Evolutionary conservation across 495 filamentous ascomycete genomes (phyloP).

Genomic region (Penicillium salamii): DNA sequence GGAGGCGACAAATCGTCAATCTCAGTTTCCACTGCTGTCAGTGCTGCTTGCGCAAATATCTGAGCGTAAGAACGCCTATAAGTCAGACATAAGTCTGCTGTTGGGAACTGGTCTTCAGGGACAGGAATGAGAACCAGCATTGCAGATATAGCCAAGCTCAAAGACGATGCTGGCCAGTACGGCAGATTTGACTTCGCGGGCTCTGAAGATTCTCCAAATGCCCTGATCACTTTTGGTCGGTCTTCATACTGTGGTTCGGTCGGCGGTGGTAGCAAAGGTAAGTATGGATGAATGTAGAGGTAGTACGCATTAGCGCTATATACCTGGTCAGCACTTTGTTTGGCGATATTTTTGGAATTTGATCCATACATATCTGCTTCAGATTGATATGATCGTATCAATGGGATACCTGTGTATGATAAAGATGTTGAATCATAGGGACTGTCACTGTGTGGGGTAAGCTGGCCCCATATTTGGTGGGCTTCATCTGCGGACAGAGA

Average conservation of each 20-base stretch:
- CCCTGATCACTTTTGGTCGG: constrained; percentile 20
- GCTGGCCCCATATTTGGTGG: constrained; percentile 18
- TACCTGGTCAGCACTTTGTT: neutral
- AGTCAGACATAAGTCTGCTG: constrained; percentile 26
- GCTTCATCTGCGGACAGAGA: constrained; percentile 10
- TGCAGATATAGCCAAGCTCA: constrained; percentile 48
- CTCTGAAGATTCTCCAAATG: constrained; percentile 10
- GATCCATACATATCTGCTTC: constrained; percentile 26
- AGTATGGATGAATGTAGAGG: constrained; percentile 52
- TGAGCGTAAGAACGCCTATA: constrained; percentile 47
- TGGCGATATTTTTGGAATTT: constrained; percentile 1
- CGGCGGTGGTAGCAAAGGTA: constrained; percentile 49
- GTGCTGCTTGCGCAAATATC: constrained; percentile 45
- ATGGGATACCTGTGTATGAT: constrained; percentile 2
- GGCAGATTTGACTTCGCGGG: constrained; percentile 17
- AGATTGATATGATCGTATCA: constrained; percentile 22
- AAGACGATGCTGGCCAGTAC: constrained; percentile 40
- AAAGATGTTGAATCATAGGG: constrained; percentile 11
- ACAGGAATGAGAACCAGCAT: constrained; percentile 48
- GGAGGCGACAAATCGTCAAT: constrained; percentile 43
- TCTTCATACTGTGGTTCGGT: constrained; percentile 32
- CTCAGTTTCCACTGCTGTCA: constrained; percentile 45
- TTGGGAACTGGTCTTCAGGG: constrained; percentile 31
- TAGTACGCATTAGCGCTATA: constrained; percentile 47
- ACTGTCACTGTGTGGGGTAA: constrained; percentile 21